A percentile compares a stretch with the other conserved stretches of the same genome.
These are phyloP conservation scores for Boletus sp. DNA, from an alignment of 1,284 basidiomycete species.

Conservation along the genomic window DNA sequence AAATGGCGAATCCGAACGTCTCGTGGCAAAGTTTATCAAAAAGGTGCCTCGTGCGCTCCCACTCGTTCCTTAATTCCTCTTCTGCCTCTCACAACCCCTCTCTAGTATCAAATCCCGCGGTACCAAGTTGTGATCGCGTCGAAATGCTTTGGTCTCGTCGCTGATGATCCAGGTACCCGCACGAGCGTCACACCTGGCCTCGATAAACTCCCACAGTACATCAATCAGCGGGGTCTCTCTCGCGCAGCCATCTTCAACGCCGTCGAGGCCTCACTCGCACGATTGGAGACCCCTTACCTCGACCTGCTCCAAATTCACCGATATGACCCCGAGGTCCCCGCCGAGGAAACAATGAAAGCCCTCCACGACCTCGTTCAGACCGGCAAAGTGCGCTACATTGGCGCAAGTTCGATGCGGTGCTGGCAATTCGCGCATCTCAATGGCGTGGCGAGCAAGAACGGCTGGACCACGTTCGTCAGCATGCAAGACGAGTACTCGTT, in stretches of 20 bases:
- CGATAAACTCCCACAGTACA: conserved; percentile 31
- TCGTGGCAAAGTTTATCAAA: conserved; percentile 53
- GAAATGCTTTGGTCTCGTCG: conserved; percentile 32
- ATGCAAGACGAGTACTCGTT: conserved; percentile 42
- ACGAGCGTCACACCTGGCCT: conserved; percentile 3
- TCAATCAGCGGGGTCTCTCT: conserved; percentile 43
- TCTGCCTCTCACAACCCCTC: not conserved
- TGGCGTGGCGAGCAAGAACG: conserved; percentile 34
- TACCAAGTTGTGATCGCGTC: conserved; percentile 45
- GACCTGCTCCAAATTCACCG: conserved; percentile 46
- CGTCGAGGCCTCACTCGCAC: conserved; percentile 39
- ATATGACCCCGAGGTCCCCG: conserved; percentile 34
- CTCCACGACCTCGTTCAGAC: conserved; percentile 41
- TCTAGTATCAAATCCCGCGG: conserved; percentile 50
- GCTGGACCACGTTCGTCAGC: conserved; percentile 39
- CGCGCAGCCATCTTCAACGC: conserved; percentile 43
- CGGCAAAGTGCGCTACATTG: conserved; percentile 43
- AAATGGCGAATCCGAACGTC: conserved; percentile 44
- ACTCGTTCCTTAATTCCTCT: not conserved
- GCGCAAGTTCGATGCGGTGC: conserved; percentile 40
- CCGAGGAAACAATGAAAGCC: conserved; percentile 44
- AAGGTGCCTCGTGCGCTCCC: conserved; percentile 22
- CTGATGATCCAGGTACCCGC: conserved; percentile 10
- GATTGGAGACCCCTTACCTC: conserved; percentile 42
- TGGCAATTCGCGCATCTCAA: conserved; percentile 43